These are phyloP conservation scores for Pyricularia grisea DNA, from an alignment of 2,329 filamentous ascomycete genomes.

Conservation along the genomic window DNA sequence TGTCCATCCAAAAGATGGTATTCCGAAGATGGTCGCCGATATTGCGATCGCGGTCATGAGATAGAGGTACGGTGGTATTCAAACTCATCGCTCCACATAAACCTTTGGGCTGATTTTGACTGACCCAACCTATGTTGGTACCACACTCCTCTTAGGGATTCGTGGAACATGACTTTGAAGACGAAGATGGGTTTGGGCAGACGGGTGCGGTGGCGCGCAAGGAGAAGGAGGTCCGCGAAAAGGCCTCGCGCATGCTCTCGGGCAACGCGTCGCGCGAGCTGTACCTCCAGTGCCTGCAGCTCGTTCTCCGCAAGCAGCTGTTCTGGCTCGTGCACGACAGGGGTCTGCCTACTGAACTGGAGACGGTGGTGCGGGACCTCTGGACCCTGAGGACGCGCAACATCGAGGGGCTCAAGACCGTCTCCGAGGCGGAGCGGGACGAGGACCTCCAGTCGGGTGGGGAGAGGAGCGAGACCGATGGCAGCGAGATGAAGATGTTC, in stretches of 20 bases:
- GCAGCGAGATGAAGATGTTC: conserved; percentile 3
- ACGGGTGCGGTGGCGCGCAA: conserved; percentile 45
- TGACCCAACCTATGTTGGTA: background rate
- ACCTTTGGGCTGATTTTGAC: background rate
- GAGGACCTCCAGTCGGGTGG: background rate
- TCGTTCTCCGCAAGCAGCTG: conserved; percentile 75
- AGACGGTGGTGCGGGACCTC: conserved; percentile 71
- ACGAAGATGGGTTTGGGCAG: conserved; percentile 60
- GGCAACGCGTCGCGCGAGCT: conserved; percentile 66
- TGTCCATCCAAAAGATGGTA: conserved; percentile 68
- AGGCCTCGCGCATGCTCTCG: conserved; percentile 42
- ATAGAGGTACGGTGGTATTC: conserved; percentile 48
- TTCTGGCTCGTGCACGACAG: conserved; percentile 60
- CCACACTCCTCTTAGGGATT: conserved; percentile 30
- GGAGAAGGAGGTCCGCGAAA: conserved; percentile 47
- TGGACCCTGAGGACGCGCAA: conserved; percentile 63
- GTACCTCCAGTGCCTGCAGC: conserved; percentile 75
- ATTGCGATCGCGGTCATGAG: conserved; percentile 72
- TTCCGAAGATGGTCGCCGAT: conserved; percentile 65
- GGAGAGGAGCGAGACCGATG: background rate
- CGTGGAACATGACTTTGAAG: conserved; percentile 46
- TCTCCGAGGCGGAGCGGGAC: conserved; percentile 14
- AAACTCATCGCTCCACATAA: background rate
- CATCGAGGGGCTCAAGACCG: conserved; percentile 44
- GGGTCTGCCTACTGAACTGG: conserved; percentile 62